Percentiles rank a stretch among this genome's conserved stretches.
These are phyloP conservation scores for Ampelomyces quisqualis DNA, from an alignment of 2,329 filamentous ascomycete species.

Conservation along the genomic window DNA sequence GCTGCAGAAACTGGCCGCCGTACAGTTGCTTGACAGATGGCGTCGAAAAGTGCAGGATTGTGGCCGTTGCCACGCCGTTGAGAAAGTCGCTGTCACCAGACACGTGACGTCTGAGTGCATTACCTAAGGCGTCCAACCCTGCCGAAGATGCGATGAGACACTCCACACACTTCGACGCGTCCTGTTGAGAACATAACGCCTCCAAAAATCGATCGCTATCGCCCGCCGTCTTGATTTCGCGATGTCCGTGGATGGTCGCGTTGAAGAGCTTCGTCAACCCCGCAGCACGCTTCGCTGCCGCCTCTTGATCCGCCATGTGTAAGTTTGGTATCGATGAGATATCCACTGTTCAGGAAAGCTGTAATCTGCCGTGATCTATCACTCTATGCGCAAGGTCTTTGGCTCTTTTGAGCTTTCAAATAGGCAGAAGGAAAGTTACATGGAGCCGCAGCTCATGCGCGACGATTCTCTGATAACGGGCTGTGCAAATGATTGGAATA, in stretches of 20 bases:
- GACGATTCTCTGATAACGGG: constrained; percentile 1
- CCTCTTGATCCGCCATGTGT: constrained; percentile 25
- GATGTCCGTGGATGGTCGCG: constrained; percentile 43
- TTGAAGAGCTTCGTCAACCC: constrained; percentile 46
- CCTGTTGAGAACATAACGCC: constrained; percentile 48
- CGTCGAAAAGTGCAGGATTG: constrained; percentile 45
- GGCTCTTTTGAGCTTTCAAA: too few relatives aligned
- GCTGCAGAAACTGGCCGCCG: constrained; percentile 53
- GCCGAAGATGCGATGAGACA: constrained; percentile 26
- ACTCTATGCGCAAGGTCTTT: too few relatives aligned
- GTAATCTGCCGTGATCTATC: too few relatives aligned
- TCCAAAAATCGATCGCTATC: constrained; percentile 53
- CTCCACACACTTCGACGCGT: constrained; percentile 46
- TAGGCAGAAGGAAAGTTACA: too few relatives aligned
- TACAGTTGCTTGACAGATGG: constrained; percentile 52
- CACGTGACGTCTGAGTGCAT: constrained; percentile 49
- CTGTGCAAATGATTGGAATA: constrained; percentile 33
- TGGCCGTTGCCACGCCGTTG: constrained; percentile 39
- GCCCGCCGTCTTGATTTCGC: constrained; percentile 39
- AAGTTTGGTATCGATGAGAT: too few relatives aligned
- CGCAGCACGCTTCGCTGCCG: constrained; percentile 23
- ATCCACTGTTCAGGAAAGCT: too few relatives aligned
- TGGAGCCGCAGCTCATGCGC: background rate
- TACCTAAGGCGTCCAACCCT: constrained; percentile 41
- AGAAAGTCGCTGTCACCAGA: constrained; percentile 49